Evolutionary conservation across 805 yeast species (phyloP).

Genomic region (Saturnispora sekii): DNA sequence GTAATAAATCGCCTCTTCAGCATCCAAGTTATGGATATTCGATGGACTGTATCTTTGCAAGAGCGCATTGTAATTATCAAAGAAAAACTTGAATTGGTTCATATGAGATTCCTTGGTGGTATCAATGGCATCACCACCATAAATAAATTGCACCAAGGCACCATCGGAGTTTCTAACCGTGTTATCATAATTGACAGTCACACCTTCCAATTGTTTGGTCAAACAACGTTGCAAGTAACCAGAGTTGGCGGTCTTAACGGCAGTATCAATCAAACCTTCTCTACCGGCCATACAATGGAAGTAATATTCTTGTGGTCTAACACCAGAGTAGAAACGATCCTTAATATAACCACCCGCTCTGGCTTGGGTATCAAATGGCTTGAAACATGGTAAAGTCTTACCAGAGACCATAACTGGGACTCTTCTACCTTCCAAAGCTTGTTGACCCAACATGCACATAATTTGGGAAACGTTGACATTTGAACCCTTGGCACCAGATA

Average conservation of each 20-base stretch:
- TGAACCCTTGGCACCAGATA: slow-evolving; percentile 99
- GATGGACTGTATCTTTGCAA: slow-evolving; percentile 81
- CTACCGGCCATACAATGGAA: slow-evolving; percentile 99
- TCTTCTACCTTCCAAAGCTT: slow-evolving; percentile 98
- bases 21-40: slow-evolving; percentile 66
- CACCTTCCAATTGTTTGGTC: slow-evolving; percentile 97
- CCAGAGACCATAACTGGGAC: slow-evolving; percentile 99
- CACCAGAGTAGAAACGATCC: slow-evolving; percentile 95
- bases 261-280: slow-evolving; percentile 99
- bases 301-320: slow-evolving; percentile 96
- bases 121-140: slow-evolving; percentile 96
- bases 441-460: slow-evolving; percentile 98
- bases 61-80: slow-evolving; percentile 81
- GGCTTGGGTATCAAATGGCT: slow-evolving; percentile 93
- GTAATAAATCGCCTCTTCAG: slow-evolving; percentile 71
- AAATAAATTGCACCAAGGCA: slow-evolving; percentile 82
- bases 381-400: slow-evolving; percentile 92
- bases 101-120: slow-evolving; percentile 90
- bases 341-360: slow-evolving; percentile 98
- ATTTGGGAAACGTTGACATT: slow-evolving; percentile 97
- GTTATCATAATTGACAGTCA: slow-evolving; percentile 87
- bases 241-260: slow-evolving; percentile 96
- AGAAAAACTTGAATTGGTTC: slow-evolving; percentile 88
- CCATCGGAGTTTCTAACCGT: slow-evolving; percentile 96
- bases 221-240: slow-evolving; percentile 98